A percentile compares a stretch with the other conserved stretches of the same genome.
Evolutionary conservation across 2,329 filamentous ascomycete genomes (phyloP).

Genomic region (Exophiala dermatitidis): DNA sequence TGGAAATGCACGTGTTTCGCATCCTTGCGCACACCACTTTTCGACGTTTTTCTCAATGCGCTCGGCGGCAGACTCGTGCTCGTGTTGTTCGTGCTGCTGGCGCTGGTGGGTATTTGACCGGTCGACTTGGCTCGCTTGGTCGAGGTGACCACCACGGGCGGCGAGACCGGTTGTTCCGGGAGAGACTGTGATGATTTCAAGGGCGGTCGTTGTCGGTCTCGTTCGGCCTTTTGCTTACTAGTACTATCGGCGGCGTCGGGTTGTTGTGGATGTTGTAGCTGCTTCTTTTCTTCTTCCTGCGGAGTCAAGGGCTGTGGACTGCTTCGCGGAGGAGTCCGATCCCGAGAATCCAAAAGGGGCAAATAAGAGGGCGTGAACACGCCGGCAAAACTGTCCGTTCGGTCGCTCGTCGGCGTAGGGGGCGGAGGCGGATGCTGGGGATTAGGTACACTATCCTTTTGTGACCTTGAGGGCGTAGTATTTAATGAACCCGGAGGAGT

Average conservation of each 20-base stretch:
- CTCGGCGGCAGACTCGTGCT: conserved; percentile 21
- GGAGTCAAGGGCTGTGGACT: conserved; percentile 8
- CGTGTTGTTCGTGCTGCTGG: not conserved
- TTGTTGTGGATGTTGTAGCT: conserved; percentile 4
- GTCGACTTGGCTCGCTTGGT: conserved; percentile 14
- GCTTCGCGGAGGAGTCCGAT: conserved; percentile 1
- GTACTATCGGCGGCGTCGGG: conserved; percentile 4
- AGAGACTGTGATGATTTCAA: conserved; percentile 14
- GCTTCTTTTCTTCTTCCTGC: conserved; percentile 12
- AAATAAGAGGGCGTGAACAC: conserved; percentile 24
- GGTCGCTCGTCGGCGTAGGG: conserved; percentile 15
- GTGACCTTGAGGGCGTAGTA: conserved; percentile 7
- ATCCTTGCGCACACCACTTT: conserved; percentile 17
- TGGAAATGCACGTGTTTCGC: conserved; percentile 27
- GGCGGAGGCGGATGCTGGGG: not conserved
- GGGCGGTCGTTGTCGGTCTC: conserved; percentile 4
- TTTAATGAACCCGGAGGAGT: conserved; percentile 3
- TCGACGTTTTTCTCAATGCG: conserved; percentile 18
- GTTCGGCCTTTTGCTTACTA: conserved; percentile 10
- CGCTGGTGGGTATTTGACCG: conserved; percentile 7
- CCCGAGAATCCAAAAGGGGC: conserved; percentile 22
- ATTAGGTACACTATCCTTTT: conserved; percentile 1
- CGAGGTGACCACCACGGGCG: conserved; percentile 3
- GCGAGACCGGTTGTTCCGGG: conserved; percentile 14
- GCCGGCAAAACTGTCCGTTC: conserved; percentile 20